Evolutionary conservation across 768 basidiomycete species (phyloP).

Genomic region (Hysterangium stoloniferum): DNA sequence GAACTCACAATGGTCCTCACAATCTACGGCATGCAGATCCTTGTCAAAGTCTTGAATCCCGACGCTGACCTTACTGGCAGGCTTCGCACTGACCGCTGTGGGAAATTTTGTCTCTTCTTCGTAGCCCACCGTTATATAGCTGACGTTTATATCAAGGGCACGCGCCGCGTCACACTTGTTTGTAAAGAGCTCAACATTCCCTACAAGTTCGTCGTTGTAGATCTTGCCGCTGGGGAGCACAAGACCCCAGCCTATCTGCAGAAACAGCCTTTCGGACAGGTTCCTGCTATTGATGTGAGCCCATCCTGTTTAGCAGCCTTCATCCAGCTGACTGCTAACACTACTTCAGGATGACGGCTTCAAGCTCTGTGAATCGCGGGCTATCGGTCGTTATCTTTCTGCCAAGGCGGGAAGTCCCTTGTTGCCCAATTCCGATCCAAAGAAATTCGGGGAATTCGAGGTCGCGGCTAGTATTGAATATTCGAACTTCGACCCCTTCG

Average conservation of each 20-base stretch:
- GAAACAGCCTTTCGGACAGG: conserved; percentile 58
- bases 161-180: conserved; percentile 16
- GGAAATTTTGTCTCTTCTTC: neutral
- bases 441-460: conserved; percentile 39
- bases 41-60: too few relatives aligned
- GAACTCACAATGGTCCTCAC: conserved; percentile 18
- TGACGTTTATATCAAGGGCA: conserved; percentile 2
- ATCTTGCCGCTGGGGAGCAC: conserved; percentile 28
- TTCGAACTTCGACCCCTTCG: conserved; percentile 46
- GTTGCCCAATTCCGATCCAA: conserved; percentile 34
- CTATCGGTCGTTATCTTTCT: conserved; percentile 52
- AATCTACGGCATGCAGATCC: conserved; percentile 13
- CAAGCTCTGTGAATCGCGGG: conserved; percentile 53
- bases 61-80: too few relatives aligned
- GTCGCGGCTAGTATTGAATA: conserved; percentile 42
- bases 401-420: conserved; percentile 42
- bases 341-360: conserved; percentile 49
- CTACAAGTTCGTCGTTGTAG: conserved; percentile 20
- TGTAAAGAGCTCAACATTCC: conserved; percentile 14
- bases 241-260: conserved; percentile 36
- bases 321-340: neutral
- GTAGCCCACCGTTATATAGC: neutral
- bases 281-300: conserved; percentile 42
- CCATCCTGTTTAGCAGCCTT: neutral
- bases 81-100: too few relatives aligned